Evolutionary conservation across 2,329 filamentous ascomycete genomes (phyloP), one percentile per base, ranked within the genome.

Genomic region (Niveomyces coronatus): DNA sequence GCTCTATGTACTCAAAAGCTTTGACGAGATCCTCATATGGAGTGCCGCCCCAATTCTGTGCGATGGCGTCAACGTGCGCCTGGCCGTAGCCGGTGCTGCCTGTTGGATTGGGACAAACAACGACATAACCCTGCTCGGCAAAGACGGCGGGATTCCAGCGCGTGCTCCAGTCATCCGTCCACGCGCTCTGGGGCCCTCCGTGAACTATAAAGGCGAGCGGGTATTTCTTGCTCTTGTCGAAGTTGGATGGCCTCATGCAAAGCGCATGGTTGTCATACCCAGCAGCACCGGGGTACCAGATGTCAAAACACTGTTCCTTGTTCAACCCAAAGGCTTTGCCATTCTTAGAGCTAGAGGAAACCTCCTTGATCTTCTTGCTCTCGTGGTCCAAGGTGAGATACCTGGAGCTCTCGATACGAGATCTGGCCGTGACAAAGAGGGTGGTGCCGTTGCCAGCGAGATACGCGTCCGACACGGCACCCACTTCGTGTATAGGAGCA

Each of bases 111-210:
- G 85, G 84, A 35, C 77, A 71, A 32, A 94, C 76, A 16, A 82
- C 84, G 4, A 94, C 72, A 53, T 91, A 94, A 31, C 86, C 86
- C 60, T 89, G 84, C 56, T 93, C 85, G 4, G 86, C 85, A 53
- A 86, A 93, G 9, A 89, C 71, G 43, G 83, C 84, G 2, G 83
- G 81, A 54, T 93, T 93, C 86, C 86, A 94, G 14, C 86, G 70
- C 3, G 80, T 86, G 55, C 74, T 82, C 84, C 85, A 93, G 19
- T 70, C 66, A 51, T 91, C 81, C 22, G 58, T 63, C 80, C 83
- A 89, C 0, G 83, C 75, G 16, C 79, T 75, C 55, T 91, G 84
- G 0, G 85, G 85, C 0, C 86, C 86, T 39, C 86, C 86, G 52
- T 94, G 86, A 45, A 93, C 83, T 29, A 88, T 63, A 53, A 87